Conservation (phyloP, 1,284 basidiomycete genomes). For the Ganoderma sp. region DNA sequence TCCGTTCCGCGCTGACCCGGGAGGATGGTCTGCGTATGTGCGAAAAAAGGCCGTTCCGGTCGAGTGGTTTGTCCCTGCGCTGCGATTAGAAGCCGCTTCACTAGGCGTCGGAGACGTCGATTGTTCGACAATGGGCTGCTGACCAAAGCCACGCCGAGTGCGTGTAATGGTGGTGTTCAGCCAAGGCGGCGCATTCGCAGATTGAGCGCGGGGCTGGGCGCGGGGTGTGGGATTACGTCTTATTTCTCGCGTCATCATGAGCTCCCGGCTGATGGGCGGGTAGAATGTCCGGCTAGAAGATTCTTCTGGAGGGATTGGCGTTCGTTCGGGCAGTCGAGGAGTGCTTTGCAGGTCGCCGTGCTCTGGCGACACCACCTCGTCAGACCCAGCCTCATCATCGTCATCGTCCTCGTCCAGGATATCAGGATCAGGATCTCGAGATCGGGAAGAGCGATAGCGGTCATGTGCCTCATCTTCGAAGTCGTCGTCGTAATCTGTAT, state of each 20-base stretch:
- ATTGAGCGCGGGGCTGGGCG: conserved; percentile 27
- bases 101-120: conserved; percentile 64
- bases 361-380: conserved; percentile 32
- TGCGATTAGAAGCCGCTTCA: conserved; percentile 61
- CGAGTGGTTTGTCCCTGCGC: conserved; percentile 57
- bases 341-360: conserved; percentile 20
- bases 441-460: conserved; percentile 8
- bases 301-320: conserved; percentile 19
- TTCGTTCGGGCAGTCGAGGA: conserved; percentile 23
- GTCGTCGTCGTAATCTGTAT: conserved; percentile 77
- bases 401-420: conserved; percentile 60
- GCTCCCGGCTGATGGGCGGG: conserved; percentile 23
- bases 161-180: conserved; percentile 39
- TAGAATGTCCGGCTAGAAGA: conserved; percentile 7
- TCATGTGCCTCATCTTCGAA: conserved; percentile 46
- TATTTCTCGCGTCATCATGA: conserved; percentile 34
- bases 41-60: conserved; percentile 67
- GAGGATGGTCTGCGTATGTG: conserved; percentile 55
- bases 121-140: conserved; percentile 65
- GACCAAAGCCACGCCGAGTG: conserved; percentile 50
- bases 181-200: conserved; percentile 24
- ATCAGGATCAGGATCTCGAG: conserved; percentile 37
- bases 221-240: conserved; percentile 33
- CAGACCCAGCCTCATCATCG: conserved; percentile 42
- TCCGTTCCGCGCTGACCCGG: conserved; percentile 53